Conservation (phyloP, 1,284 basidiomycete species). For the Trichosporon sp. region DNA sequence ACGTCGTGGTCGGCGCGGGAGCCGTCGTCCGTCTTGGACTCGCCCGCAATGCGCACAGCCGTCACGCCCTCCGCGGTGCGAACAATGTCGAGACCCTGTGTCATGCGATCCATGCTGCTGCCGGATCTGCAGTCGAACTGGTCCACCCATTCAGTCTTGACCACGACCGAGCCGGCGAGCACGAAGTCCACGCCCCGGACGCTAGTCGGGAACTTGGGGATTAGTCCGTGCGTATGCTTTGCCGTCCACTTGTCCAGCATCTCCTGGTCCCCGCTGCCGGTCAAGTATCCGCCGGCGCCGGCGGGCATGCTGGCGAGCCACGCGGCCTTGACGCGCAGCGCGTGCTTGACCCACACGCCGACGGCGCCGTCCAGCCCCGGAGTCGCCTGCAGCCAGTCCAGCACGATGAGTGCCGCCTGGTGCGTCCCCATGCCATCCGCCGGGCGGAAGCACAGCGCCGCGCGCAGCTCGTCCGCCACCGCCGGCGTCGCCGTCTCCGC, state of each 20-base stretch:
- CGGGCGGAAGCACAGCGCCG: neutral
- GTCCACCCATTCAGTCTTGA: neutral
- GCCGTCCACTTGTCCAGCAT: neutral
- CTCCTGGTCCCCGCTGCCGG: neutral
- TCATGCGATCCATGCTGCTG: neutral
- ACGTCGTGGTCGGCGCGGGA: neutral
- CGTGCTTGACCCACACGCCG: neutral
- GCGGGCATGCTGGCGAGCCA: neutral
- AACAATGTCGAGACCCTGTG: neutral
- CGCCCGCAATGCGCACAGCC: neutral
- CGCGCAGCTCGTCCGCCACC: neutral
- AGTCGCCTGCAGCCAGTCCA: neutral
- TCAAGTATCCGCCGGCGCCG: neutral
- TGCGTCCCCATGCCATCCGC: neutral
- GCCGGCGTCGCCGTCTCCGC: neutral
- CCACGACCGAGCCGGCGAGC: neutral
- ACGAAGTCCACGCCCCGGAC: neutral
- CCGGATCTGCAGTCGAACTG: neutral
- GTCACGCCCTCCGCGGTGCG: neutral
- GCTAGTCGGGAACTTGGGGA: neutral
- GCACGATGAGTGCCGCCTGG: neutral
- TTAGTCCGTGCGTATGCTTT: neutral
- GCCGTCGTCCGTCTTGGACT: neutral
- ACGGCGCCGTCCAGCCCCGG: neutral
- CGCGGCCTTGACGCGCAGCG: neutral